Percentiles rank a stretch among this genome's conserved stretches.
These are phyloP conservation scores for Triticum dicoccoides DNA, from an alignment of 176 grass and related monocot genomes.

Conservation along the genomic window DNA sequence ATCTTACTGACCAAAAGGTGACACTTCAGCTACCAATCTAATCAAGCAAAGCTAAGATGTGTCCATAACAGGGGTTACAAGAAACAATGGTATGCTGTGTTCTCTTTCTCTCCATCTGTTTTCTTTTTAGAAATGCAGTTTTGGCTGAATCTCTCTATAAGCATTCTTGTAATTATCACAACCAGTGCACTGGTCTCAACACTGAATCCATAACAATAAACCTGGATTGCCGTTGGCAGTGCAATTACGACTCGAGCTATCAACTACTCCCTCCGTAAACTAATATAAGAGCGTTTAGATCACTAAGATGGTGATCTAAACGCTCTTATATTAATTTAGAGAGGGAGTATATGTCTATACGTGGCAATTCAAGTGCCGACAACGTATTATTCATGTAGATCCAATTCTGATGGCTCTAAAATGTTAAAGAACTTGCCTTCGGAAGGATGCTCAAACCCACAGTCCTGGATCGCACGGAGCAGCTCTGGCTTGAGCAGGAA, in stretches of 20 bases:
- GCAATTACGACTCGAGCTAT: background rate
- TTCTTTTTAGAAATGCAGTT: background rate
- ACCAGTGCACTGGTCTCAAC: background rate
- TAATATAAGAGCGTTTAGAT: no score
- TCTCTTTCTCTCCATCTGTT: background rate
- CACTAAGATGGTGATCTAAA: no score
- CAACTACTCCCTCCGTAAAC: background rate
- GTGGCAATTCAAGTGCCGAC: background rate
- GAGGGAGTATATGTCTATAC: no score
- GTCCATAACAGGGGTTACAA: background rate
- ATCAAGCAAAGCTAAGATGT: background rate
- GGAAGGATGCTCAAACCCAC: slow-evolving; percentile 98
- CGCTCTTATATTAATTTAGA: no score
- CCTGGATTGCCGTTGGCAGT: background rate
- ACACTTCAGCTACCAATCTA: background rate
- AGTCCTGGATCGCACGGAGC: slow-evolving; percentile 93
- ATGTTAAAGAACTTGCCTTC: slow-evolving; percentile 57
- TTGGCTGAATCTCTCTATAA: background rate
- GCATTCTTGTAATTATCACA: background rate
- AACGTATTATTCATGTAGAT: background rate
- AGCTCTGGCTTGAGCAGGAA: slow-evolving; percentile 98
- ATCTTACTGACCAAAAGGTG: background rate
- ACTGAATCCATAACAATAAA: background rate
- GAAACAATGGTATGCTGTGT: background rate
- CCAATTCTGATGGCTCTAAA: background rate